Base-by-base conservation (phyloP, 2,329 filamentous ascomycete genomes). In the Ophiostoma perfectum region DNA sequence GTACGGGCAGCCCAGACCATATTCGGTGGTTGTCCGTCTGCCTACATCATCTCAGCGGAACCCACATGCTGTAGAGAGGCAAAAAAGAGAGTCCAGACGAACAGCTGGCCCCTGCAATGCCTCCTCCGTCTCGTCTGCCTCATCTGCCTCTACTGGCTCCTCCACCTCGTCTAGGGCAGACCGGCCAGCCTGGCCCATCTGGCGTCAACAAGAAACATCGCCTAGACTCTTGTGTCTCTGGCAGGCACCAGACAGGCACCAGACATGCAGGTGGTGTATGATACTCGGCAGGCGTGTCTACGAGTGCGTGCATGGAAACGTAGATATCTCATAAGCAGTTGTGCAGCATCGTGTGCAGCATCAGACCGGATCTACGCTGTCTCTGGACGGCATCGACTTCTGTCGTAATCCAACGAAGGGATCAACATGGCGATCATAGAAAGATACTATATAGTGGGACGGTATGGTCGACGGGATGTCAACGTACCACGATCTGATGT, bases 401-500 rank as follows among this genome's bases (percentile, higher is more conserved):
- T 27, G 27, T 27, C 27, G 27, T 27, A 27, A 27, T 27, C 27
- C 27, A 27, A 27, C 27, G 27, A 27, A 1, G 27, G 27, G 27
- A 27, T 27, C 27, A 27, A 27, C 27, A 27, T 27, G 2, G 27
- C 27, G 27, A 4, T 55, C 27, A n/a, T 55, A 55, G 49, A 55
- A 47, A 55, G n/a, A 55, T 7, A 6, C 16, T n/a, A n/a, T 49
- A 49, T 3, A 7, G 16, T n/a, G 8, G 18, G 18, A 27, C 18
- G n/a, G 18, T 11, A 3, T 8, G 27, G n/a, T 27, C 7, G 49
- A 55, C 18, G 49, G 7, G n/a, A 55, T 55, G 49, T 36, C 49
- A 27, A 55, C 49, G 27, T 14, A 27, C 18, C n/a, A 55, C 49
- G 49, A 55, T 55, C 49, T 55, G 49, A 55, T 55, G 49, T 55